These are phyloP conservation scores for Collybia mongolica DNA, from an alignment of 768 basidiomycete genomes.

Conservation along the genomic window DNA sequence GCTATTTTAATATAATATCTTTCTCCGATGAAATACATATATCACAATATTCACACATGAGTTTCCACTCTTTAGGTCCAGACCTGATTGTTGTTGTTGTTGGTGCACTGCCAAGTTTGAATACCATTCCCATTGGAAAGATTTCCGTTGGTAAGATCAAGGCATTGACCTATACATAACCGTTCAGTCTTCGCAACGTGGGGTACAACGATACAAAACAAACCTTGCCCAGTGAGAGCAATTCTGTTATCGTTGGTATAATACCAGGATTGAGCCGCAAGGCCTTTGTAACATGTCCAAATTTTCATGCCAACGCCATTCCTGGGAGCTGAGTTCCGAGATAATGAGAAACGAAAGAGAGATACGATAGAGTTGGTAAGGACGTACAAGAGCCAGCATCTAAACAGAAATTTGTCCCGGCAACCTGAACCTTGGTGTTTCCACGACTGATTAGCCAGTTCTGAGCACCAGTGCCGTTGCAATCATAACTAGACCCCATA, in stretches of 20 bases:
- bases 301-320: conserved; percentile 32
- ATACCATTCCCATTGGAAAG: conserved; percentile 24
- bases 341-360: not conserved
- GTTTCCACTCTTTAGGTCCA: conserved; percentile 16
- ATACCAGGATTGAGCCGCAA: conserved; percentile 33
- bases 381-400: conserved; percentile 29
- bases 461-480: conserved; percentile 28
- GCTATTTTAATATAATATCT: no score
- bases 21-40: no score
- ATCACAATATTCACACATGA: no score
- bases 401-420: conserved; percentile 32
- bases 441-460: conserved; percentile 26
- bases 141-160: conserved; percentile 29
- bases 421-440: conserved; percentile 23
- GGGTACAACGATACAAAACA: not conserved
- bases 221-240: conserved; percentile 19
- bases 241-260: conserved; percentile 27
- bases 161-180: conserved; percentile 17
- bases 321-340: conserved; percentile 20
- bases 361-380: not conserved
- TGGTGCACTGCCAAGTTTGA: conserved; percentile 26
- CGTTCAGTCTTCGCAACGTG: not conserved
- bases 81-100: conserved; percentile 27
- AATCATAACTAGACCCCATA: conserved; percentile 25
- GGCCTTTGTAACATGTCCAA: conserved; percentile 30